Evolutionary conservation across 345 rosid species (phyloP).

Genomic region (Barbarea vulgaris): DNA sequence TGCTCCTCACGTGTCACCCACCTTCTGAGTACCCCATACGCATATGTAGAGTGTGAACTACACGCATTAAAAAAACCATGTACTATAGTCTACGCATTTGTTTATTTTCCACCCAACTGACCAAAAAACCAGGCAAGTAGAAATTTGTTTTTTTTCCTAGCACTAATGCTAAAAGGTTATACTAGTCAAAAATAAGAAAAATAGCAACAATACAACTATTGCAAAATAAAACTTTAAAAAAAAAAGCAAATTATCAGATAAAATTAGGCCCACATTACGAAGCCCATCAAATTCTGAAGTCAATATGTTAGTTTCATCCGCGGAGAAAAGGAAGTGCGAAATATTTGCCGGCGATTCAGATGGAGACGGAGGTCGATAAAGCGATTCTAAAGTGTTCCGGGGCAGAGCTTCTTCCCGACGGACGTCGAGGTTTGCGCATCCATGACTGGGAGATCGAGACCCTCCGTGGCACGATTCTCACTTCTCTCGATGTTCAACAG

Average conservation of each 20-base stretch:
- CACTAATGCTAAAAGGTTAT: no score
- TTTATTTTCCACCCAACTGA: no score
- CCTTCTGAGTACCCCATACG: no score
- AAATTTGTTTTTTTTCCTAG: no score
- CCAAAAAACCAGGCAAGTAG: no score
- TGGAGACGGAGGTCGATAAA: slow-evolving; percentile 72
- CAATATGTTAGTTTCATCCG: slow-evolving; percentile 24
- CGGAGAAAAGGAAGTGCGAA: background rate
- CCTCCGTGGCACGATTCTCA: slow-evolving; percentile 71
- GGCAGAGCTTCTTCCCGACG: slow-evolving; percentile 67
- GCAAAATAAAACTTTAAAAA: no score
- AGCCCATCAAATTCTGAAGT: slow-evolving; percentile 30
- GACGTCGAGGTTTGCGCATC: slow-evolving; percentile 69
- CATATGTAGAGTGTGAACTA: no score
- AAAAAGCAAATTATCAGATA: background rate
- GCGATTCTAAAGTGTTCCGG: slow-evolving; percentile 71
- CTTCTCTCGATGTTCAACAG: slow-evolving; percentile 58
- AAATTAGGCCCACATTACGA: background rate
- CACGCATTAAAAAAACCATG: no score
- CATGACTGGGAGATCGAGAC: slow-evolving; percentile 89
- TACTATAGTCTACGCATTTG: no score
- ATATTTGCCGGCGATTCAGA: slow-evolving; percentile 29
- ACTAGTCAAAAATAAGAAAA: no score
- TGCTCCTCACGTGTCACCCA: no score
- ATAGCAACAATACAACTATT: no score